Evolutionary conservation across 768 basidiomycete genomes (phyloP).

Genomic region (Lentinula guzmanii): DNA sequence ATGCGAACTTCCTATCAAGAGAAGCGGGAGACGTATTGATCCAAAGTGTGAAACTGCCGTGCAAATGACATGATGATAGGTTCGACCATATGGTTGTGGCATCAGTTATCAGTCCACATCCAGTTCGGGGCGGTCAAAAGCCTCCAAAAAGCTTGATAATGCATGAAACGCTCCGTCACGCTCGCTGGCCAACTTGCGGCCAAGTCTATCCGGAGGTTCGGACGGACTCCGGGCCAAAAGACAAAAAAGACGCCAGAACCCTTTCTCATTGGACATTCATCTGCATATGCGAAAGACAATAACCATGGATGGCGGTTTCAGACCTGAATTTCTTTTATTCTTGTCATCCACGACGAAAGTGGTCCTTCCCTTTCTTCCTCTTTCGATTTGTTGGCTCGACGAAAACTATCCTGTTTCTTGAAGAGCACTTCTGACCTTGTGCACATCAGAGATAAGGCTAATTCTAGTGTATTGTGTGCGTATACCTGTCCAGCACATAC

Average conservation of each 20-base stretch:
- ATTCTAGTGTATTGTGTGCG: background rate
- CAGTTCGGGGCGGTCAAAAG: too few relatives aligned
- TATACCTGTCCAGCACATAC: conserved; percentile 26
- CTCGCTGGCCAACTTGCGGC: too few relatives aligned
- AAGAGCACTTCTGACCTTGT: background rate
- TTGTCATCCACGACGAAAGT: background rate
- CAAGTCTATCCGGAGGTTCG: conserved; percentile 56
- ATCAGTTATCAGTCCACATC: too few relatives aligned
- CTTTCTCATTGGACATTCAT: conserved; percentile 3
- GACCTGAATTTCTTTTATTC: background rate
- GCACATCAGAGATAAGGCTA: background rate
- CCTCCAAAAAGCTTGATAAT: too few relatives aligned
- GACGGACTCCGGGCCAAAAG: conserved; percentile 30
- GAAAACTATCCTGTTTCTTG: background rate
- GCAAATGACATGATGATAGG: too few relatives aligned
- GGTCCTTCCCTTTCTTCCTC: background rate
- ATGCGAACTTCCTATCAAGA: too few relatives aligned
- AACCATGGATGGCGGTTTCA: background rate
- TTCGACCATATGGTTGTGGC: too few relatives aligned
- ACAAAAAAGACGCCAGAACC: conserved; percentile 3
- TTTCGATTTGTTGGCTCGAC: background rate
- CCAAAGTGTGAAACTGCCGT: too few relatives aligned
- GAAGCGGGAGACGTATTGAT: too few relatives aligned
- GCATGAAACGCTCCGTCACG: too few relatives aligned
- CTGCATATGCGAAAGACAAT: background rate